Conservation (phyloP, 345 rosid species). For the Melaleuca quinquenervia region DNA sequence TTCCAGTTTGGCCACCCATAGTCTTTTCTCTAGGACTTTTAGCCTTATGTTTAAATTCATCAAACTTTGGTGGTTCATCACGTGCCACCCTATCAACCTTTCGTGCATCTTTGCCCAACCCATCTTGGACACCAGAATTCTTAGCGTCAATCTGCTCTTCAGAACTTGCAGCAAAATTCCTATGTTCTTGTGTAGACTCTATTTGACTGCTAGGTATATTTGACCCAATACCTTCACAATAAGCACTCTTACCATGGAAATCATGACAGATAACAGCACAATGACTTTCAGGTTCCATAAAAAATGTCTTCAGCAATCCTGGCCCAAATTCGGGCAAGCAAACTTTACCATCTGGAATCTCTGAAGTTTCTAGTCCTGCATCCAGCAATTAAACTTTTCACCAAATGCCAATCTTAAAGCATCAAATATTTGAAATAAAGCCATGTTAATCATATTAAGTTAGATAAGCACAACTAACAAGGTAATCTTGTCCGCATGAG, state of each 20-base stretch:
- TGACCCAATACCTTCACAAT: not conserved
- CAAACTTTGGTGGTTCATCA: constrained; percentile 25
- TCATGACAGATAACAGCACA: constrained; percentile 1
- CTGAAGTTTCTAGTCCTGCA: not conserved
- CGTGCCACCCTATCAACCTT: constrained; percentile 7
- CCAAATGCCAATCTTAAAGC: not conserved
- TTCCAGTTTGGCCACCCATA: constrained; percentile 22
- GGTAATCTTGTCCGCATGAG: not conserved
- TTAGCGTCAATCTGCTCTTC: not conserved
- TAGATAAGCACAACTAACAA: not conserved
- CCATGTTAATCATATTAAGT: not conserved
- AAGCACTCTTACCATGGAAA: not conserved
- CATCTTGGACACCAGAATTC: not conserved
- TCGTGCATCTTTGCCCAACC: constrained; percentile 1
- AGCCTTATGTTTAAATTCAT: constrained; percentile 40
- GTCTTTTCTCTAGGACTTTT: constrained; percentile 22
- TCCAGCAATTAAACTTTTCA: not conserved
- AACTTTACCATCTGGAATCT: not conserved
- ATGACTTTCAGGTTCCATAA: not conserved
- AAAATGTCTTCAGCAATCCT: not conserved
- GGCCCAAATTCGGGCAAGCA: not conserved
- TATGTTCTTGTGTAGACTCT: constrained; percentile 2
- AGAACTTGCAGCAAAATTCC: not conserved
- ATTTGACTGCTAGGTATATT: not conserved
- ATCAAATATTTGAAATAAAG: not conserved